These are phyloP conservation scores for Phialophora verrucosa DNA, from an alignment of 2,329 filamentous ascomycete species.

Conservation along the genomic window DNA sequence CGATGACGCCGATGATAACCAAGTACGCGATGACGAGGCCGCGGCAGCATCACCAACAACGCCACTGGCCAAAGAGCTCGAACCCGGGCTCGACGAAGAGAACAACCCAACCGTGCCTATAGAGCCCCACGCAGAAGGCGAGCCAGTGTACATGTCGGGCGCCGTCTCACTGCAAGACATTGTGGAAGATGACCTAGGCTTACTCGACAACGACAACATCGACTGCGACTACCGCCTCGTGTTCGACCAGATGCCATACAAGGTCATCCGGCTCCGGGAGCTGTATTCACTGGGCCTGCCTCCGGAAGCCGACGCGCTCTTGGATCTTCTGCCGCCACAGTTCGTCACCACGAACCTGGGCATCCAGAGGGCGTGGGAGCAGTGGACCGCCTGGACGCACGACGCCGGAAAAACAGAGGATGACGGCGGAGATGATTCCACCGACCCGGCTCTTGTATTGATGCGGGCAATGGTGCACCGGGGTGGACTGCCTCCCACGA, in stretches of 20 bases:
- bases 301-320: constrained; percentile 1
- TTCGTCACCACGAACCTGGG: constrained; percentile 24
- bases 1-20: neutral
- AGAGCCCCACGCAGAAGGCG: neutral
- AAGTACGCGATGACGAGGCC: neutral
- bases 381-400: neutral
- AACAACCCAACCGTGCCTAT: neutral
- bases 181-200: neutral
- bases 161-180: neutral
- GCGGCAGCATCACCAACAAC: neutral
- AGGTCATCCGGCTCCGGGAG: constrained; percentile 12
- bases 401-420: neutral
- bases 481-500: neutral
- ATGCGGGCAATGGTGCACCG: too few species aligned
- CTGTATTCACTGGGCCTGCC: constrained; percentile 5
- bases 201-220: constrained; percentile 3
- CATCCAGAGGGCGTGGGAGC: constrained; percentile 1
- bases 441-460: neutral
- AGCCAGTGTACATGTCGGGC: constrained; percentile 3
- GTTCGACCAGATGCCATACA: constrained; percentile 22
- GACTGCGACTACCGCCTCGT: too few species aligned
- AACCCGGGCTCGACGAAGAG: neutral
- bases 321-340: neutral
- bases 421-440: neutral
- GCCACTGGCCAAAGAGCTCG: neutral